Percentiles rank a stretch among this genome's conserved stretches.
These are phyloP conservation scores for Lasiosphaeria ovina DNA, from an alignment of 495 filamentous ascomycete genomes.

Conservation along the genomic window DNA sequence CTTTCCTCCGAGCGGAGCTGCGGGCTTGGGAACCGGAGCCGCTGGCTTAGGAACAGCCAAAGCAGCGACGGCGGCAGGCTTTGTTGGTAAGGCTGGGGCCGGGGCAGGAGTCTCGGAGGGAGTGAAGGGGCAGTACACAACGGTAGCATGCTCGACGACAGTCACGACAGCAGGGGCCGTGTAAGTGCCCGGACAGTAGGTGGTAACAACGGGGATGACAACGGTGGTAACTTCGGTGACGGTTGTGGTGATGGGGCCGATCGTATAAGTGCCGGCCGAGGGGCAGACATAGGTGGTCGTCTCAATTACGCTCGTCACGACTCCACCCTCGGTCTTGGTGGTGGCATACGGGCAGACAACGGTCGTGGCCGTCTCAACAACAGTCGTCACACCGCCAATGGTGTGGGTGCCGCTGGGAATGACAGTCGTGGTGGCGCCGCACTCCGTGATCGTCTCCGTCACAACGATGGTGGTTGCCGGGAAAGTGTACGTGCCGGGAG, in stretches of 20 bases:
- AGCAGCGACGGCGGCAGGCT: conserved; percentile 11
- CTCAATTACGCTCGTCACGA: conserved; percentile 67
- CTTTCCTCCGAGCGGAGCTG: conserved; percentile 23
- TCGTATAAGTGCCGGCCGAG: conserved; percentile 75
- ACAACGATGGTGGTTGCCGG: conserved; percentile 72
- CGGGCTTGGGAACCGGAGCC: conserved; percentile 14
- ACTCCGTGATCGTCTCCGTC: conserved; percentile 63
- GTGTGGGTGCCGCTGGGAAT: conserved; percentile 67
- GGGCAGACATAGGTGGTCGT: conserved; percentile 78
- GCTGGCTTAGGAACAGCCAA: conserved; percentile 23
- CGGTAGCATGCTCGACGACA: conserved; percentile 64
- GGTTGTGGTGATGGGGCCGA: conserved; percentile 67
- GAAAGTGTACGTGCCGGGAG: conserved; percentile 76
- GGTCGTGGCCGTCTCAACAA: conserved; percentile 67
- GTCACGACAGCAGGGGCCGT: conserved; percentile 63
- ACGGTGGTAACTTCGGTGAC: conserved; percentile 52
- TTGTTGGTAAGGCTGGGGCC: conserved; percentile 16
- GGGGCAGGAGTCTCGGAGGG: conserved; percentile 32
- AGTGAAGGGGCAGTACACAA: conserved; percentile 71
- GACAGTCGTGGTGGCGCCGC: conserved; percentile 59
- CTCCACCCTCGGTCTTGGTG: conserved; percentile 58
- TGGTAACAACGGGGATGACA: conserved; percentile 65
- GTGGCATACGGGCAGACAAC: conserved; percentile 73
- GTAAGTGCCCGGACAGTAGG: conserved; percentile 70
- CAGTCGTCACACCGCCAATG: conserved; percentile 73